phyloP scores from a whole-genome alignment of 140 eudicot species.

The Flaveria floridana region DNA sequence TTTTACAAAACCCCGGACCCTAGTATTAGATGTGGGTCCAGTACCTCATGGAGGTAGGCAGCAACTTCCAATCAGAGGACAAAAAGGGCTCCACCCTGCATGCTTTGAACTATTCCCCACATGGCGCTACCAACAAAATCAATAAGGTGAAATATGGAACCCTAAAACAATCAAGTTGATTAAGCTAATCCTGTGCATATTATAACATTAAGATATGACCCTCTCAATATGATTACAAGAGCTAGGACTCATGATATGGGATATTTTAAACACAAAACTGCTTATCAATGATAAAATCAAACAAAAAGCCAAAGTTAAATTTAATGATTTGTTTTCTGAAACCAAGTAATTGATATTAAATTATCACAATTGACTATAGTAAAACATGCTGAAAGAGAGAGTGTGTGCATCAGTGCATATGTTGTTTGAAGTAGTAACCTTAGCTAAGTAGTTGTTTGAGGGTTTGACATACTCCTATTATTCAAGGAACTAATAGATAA shows the following conservation, averaged over 20 bases:
- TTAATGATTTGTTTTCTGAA: not conserved
- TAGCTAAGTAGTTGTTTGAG: too few relatives aligned
- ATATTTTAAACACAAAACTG: not conserved
- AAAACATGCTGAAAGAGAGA: not conserved
- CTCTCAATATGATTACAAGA: not conserved
- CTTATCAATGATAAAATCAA: not conserved
- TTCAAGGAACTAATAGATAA: not conserved
- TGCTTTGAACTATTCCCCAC: constrained; percentile 44
- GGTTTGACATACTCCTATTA: too few relatives aligned
- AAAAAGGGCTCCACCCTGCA: constrained; percentile 47
- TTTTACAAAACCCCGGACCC: constrained; percentile 20
- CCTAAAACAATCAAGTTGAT: constrained; percentile 22
- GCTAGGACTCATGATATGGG: not conserved
- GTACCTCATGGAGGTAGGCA: constrained; percentile 53
- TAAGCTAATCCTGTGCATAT: constrained; percentile 16
- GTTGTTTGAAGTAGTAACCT: not conserved
- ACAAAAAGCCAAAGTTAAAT: not conserved
- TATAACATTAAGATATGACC: constrained; percentile 20
- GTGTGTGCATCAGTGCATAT: not conserved
- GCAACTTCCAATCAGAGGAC: constrained; percentile 50
- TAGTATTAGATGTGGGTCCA: constrained; percentile 26
- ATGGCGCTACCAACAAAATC: constrained; percentile 40
- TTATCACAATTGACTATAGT: not conserved
- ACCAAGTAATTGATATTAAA: not conserved
- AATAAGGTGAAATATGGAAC: constrained; percentile 25